phyloP scores from a whole-genome alignment of 768 basidiomycete species.

The Tubosaeta sp. region DNA sequence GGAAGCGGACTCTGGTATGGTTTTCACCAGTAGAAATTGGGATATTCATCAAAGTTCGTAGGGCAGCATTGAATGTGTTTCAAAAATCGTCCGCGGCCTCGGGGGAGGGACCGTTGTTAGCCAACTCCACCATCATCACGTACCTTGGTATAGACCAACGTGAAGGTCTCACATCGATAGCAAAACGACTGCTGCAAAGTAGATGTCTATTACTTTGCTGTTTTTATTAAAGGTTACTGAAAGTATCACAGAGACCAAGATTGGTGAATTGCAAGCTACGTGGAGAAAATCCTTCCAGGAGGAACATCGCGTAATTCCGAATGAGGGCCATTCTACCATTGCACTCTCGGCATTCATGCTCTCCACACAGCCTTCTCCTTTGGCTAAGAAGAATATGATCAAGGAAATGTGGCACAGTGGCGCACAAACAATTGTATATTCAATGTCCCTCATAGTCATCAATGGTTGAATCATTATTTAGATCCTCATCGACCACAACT shows the following conservation, averaged over 20 bases:
- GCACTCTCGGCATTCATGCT: constrained; percentile 86
- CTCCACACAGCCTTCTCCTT: constrained; percentile 59
- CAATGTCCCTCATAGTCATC: not conserved
- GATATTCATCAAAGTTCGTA: constrained; percentile 27
- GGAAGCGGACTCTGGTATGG: constrained; percentile 81
- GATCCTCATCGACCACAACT: constrained; percentile 86
- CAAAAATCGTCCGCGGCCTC: constrained; percentile 34
- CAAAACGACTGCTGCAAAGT: constrained; percentile 60
- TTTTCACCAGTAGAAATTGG: not conserved
- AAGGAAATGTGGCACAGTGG: constrained; percentile 92
- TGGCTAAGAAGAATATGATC: constrained; percentile 61
- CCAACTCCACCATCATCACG: constrained; percentile 48
- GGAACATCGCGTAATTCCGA: constrained; percentile 37
- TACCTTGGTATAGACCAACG: constrained; percentile 81
- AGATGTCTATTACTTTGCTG: constrained; percentile 12
- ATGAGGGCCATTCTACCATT: constrained; percentile 49
- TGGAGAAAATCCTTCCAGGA: constrained; percentile 60
- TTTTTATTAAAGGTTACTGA: constrained; percentile 9
- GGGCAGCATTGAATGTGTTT: constrained; percentile 68
- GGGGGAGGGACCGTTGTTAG: constrained; percentile 34
- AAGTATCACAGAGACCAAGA: constrained; percentile 40
- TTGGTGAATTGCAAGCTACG: constrained; percentile 40
- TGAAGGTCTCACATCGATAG: constrained; percentile 63
- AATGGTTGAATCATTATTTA: constrained; percentile 29
- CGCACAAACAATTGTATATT: constrained; percentile 68